Base-by-base conservation (phyloP, 2,329 filamentous ascomycete genomes). In the Alternaria arbusti region DNA sequence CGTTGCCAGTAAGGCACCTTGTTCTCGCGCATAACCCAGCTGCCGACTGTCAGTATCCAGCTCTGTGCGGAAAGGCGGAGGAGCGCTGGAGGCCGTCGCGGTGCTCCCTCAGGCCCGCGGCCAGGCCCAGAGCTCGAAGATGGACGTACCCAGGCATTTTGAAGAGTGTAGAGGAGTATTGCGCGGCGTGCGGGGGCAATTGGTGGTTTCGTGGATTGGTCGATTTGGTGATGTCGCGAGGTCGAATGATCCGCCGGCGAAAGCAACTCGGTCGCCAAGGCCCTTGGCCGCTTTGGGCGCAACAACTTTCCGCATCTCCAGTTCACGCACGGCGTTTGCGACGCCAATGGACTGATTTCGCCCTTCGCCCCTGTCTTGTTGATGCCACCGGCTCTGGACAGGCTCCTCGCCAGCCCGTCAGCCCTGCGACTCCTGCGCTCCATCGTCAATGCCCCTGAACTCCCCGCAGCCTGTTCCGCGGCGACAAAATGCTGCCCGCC, bases 1-100 rank as follows among this genome's bases (percentile, higher is more conserved):
- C 87, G 86, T 86, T 95, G 92, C 84, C 91, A 86, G 79, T 91
- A 76, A 61, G 91, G 90, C 75, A 94, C 91, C 77, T 86, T 87
- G 88, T 95, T 95, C 80, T 87, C 86, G 81, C 90, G 89, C 87
- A 92, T 85, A 84, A 93, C 71, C 72, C 73, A 79, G 73, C 77
- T 79, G 67, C 54, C 57, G 50, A 25, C 32, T 77, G 74, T 80
- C 67, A 80, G 77, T 75, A 64, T 60, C 57, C 64, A 64, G 60
- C 68, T 63, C 54, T 61, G 59, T 61, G 63, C 25, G 59, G 59
- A 36, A 63, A 57, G 58, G 59, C 54, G 65, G 56, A 55, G 58
- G 61, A 40, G 63, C 26, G 55, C 61, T 51, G 51, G 57, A 52
- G 40, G 69, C 54, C 46, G 62, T 59, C 57, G 70, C 64, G 47